Evolutionary conservation across 2,329 filamentous ascomycete genomes (phyloP), one percentile per base, ranked within the genome.

Genomic region (Pyrenophora seminiperda): DNA sequence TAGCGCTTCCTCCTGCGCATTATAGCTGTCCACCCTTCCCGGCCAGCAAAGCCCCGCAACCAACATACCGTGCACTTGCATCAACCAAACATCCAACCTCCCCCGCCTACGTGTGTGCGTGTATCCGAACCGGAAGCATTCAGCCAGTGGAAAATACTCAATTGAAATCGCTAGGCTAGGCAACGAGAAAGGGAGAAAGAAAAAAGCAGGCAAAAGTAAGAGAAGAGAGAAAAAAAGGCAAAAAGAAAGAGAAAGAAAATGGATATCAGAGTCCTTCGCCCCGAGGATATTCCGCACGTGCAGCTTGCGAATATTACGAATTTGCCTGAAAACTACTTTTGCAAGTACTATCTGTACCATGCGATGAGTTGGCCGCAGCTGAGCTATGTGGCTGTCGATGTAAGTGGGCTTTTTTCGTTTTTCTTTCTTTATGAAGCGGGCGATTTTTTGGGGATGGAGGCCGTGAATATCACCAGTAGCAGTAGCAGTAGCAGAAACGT

Each of bases 341-440:
- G 96, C 77, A 99, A 99, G 83, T 99, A 99, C 83, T 99, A 99
- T 80, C 86, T 99, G 70, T 99, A 99, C 83, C 94, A 99, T 77
- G 92, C 93, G 13, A 86, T 97, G 62, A 96, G 91, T 65, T 99
- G 94, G 94, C 94, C 94, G 37, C 93, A 97, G 77, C 85, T 99
- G 60, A 93, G 88, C 76, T 97, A 92, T 76, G 93, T 99, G 49
- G 94, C 94, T 63, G 91, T 99, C 66, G 93, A 97, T 75, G 78
- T 80, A 61, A 67, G 76, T 73, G 4, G 4, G 4, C 20, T 33
- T 41, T 18, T 30, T 31, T 0, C n/a, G n/a, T 20, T n/a, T 20
- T 34, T 36, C 9, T 14, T 14, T 34, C 10, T 37, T 3, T 39
- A n/a, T n/a, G n/a, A n/a, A n/a, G n/a, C n/a, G n/a, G n/a, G n/a